Percentiles rank a stretch among this genome's conserved stretches.
Conservation (phyloP, 108 stramenopile genomes). For the Cyclostephanos tholiformis region DNA sequence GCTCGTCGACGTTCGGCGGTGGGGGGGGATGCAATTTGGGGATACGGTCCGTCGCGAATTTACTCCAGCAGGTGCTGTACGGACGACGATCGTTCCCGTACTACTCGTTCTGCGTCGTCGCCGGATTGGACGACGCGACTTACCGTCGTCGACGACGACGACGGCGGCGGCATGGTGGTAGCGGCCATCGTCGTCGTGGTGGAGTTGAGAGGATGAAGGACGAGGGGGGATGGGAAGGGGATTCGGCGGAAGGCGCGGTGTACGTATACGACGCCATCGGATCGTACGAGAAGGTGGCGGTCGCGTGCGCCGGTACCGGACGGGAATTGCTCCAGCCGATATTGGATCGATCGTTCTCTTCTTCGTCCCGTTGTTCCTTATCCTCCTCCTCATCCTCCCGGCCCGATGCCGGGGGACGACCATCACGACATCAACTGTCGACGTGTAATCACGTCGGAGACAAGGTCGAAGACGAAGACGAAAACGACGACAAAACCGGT, state of each 20-base stretch:
- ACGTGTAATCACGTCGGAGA: neutral
- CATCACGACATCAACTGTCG: neutral
- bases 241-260: slow-evolving; percentile 46
- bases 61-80: slow-evolving; percentile 75
- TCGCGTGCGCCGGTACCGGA: slow-evolving; percentile 79
- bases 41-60: slow-evolving; percentile 59
- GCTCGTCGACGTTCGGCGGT: slow-evolving; percentile 15
- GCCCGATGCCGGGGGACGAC: neutral
- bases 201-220: neutral
- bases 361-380: neutral
- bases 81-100: slow-evolving; percentile 76
- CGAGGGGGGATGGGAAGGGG: slow-evolving; percentile 10
- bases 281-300: slow-evolving; percentile 80
- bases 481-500: neutral
- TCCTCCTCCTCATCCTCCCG: neutral
- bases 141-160: too few relatives aligned
- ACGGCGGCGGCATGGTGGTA: too few relatives aligned
- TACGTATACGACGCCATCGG: slow-evolving; percentile 91
- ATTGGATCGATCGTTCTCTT: slow-evolving; percentile 72
- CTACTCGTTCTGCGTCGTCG: slow-evolving; percentile 84
- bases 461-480: neutral
- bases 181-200: neutral
- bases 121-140: slow-evolving; percentile 52
- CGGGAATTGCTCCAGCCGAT: slow-evolving; percentile 81
- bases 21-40: slow-evolving; percentile 5